Evolutionary conservation across 2,329 filamentous ascomycete genomes (phyloP).

Genomic region (Aspergillus phoenicis): DNA sequence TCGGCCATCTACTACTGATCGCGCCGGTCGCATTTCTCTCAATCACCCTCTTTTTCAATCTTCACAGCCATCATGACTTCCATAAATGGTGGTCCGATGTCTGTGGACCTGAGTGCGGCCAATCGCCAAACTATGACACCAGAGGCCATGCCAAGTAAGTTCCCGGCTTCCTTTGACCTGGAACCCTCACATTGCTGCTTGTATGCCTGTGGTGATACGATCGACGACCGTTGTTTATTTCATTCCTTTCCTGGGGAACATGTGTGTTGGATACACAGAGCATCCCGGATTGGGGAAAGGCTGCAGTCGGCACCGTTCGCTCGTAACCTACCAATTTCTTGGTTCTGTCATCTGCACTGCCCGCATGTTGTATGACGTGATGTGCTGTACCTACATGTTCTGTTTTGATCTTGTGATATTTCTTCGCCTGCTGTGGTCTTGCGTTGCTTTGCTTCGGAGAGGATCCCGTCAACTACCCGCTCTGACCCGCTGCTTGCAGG

Average conservation of each 20-base stretch:
- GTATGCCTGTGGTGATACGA: neutral
- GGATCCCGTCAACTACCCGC: neutral
- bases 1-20: slow-evolving; percentile 7
- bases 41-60: neutral
- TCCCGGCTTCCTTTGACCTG: neutral
- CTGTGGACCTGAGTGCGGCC: slow-evolving; percentile 27
- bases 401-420: neutral
- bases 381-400: neutral
- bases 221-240: neutral
- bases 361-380: neutral
- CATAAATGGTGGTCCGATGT: slow-evolving; percentile 30
- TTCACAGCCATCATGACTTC: slow-evolving; percentile 27
- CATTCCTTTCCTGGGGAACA: neutral
- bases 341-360: neutral
- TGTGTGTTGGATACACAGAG: neutral
- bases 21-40: slow-evolving; percentile 25
- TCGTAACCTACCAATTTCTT: neutral
- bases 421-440: neutral
- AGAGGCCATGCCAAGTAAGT: slow-evolving; percentile 22
- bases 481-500: slow-evolving; percentile 1
- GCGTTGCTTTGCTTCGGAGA: neutral
- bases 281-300: neutral
- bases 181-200: neutral
- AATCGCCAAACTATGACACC: slow-evolving; percentile 21
- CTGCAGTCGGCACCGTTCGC: neutral